Conservation (phyloP, 108 stramenopile genomes). For the Halocafeteria seosinensis region DNA sequence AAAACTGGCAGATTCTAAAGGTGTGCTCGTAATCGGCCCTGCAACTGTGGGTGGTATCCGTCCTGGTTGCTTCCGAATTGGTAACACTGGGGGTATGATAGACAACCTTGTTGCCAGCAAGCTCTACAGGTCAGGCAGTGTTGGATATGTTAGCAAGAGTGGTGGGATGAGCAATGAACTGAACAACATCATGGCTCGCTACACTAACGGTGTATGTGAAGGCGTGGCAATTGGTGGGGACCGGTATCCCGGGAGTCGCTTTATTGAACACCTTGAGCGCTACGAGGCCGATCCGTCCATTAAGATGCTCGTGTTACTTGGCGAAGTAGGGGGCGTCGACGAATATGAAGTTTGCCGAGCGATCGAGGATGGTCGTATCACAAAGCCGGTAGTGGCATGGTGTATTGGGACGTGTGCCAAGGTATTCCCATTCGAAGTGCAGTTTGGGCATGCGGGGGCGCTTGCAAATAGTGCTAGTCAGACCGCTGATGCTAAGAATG, state of each 20-base stretch:
- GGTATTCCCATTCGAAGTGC: constrained; percentile 69
- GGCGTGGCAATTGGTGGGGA: constrained; percentile 78
- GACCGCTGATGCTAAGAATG: constrained; percentile 64
- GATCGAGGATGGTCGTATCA: constrained; percentile 55
- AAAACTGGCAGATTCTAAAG: constrained; percentile 46
- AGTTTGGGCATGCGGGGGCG: constrained; percentile 77
- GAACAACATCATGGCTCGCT: constrained; percentile 65
- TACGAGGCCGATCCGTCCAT: constrained; percentile 66
- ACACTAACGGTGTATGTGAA: constrained; percentile 66
- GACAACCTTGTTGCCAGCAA: constrained; percentile 76
- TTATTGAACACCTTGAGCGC: constrained; percentile 65
- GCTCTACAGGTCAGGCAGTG: constrained; percentile 56
- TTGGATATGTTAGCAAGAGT: constrained; percentile 68
- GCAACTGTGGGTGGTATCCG: constrained; percentile 76
- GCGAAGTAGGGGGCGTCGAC: constrained; percentile 73
- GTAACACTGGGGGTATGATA: constrained; percentile 80
- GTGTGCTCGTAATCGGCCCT: constrained; percentile 66
- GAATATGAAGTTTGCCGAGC: constrained; percentile 58
- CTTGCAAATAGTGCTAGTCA: constrained; percentile 54
- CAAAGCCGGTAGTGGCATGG: constrained; percentile 71
- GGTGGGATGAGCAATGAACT: constrained; percentile 76
- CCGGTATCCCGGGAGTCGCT: constrained; percentile 63
- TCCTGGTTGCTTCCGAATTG: constrained; percentile 74
- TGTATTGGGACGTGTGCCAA: constrained; percentile 75
- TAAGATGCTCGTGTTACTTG: constrained; percentile 60